Percentiles rank a stretch among this genome's conserved stretches.
phyloP scores from a whole-genome alignment of 768 basidiomycete genomes.

The Nidula microcarpa region DNA sequence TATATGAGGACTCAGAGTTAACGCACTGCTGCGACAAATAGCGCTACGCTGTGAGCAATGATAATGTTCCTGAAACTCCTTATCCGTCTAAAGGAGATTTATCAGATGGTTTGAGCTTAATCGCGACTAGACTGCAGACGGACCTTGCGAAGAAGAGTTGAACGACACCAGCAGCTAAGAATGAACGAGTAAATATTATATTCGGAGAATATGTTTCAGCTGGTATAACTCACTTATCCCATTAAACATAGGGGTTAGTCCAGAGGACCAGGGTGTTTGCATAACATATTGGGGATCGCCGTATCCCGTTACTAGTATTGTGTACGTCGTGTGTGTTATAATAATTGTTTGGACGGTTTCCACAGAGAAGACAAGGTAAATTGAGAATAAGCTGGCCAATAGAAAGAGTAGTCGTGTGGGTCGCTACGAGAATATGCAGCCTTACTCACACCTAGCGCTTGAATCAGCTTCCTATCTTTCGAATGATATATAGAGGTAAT shows the following conservation, averaged over 20 bases:
- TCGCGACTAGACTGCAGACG: not conserved
- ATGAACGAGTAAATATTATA: not conserved
- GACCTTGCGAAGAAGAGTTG: not conserved
- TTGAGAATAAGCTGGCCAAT: not conserved
- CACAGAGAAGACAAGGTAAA: not conserved
- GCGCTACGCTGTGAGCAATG: not conserved
- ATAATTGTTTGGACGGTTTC: not conserved
- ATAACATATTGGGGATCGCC: not conserved
- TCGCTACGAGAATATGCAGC: no score
- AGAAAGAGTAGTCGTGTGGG: not conserved
- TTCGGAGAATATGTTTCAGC: not conserved
- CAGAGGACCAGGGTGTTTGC: not conserved
- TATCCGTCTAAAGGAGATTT: not conserved
- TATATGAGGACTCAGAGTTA: not conserved
- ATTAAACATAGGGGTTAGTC: not conserved
- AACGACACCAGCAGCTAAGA: not conserved
- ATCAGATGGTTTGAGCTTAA: not conserved
- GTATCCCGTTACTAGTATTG: not conserved
- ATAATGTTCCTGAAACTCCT: not conserved
- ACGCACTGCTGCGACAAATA: not conserved
- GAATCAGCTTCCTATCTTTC: not conserved
- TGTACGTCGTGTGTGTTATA: not conserved
- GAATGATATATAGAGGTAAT: not conserved
- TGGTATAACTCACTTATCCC: not conserved
- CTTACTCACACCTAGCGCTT: not conserved